Base-by-base conservation (phyloP, 768 basidiomycete genomes). In the Tulasnella sp. region DNA sequence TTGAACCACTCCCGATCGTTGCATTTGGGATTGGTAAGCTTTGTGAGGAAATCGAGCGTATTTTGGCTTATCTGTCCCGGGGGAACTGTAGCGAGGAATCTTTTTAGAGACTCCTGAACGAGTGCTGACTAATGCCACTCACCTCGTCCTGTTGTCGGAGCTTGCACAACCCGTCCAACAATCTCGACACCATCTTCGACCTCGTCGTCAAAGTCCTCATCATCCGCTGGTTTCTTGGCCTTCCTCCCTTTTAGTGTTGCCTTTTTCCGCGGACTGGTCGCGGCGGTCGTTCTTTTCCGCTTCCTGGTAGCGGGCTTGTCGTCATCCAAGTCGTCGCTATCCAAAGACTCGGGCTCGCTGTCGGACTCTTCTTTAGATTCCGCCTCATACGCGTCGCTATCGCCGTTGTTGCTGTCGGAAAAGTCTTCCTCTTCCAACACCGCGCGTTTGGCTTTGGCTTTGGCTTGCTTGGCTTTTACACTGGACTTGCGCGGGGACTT, bases 1-100 rank as follows among this genome's bases (percentile, higher is more conserved):
- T 92, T 93, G 85, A 97, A 97, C 96, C 95, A 95, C 86, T 92
- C 89, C 4, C 96, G 89, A 84, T 98, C 94, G 81, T 98, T 96
- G 84, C 92, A 92, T 69, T 90, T 89, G 0, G 95, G 93, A 80
- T 94, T 90, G 83, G 89, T 89, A 58, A 98, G 87, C 37, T 92
- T 88, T 11, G 82, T 86, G 79, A 97, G 85, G 84, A 98, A 98
- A 83, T 94, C 87, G 48, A 98, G 85, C 3, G 93, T 95, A 82
- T 98, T 97, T 83, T 92, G 88, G 1, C 96, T 97, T 84, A 98
- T 91, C 85, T 92, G 91, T 14, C 96, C 96, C 16, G 95, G 90
- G 0, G 95, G 93, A 0, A 95, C 96, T 94, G 82, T 44, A 72
- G 31, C 41, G 8, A 50, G 46, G 16, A 80, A n/a, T 44, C 28